A percentile compares a stretch with the other conserved stretches of the same genome.
Conservation (phyloP, 2,329 filamentous ascomycete species). For the Fusarium incarnatum region DNA sequence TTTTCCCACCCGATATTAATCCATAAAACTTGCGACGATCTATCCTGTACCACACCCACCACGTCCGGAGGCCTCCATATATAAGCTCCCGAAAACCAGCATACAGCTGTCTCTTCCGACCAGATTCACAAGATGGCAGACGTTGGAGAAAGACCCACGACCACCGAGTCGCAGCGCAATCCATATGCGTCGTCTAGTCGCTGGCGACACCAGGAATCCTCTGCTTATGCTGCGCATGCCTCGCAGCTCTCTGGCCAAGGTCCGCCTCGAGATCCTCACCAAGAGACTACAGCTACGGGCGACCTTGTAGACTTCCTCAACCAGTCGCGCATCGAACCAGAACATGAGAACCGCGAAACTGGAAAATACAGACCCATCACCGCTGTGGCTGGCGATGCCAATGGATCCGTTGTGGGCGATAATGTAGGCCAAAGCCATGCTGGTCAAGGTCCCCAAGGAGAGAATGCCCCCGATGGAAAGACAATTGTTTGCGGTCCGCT, state of each 20-base stretch:
- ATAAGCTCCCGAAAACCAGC: background rate
- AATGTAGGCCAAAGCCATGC: constrained; percentile 48
- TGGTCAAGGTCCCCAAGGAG: constrained; percentile 19
- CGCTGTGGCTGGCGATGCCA: constrained; percentile 52
- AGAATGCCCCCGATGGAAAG: constrained; percentile 57
- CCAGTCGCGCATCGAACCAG: constrained; percentile 61
- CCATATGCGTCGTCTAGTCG: constrained; percentile 67
- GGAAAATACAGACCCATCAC: constrained; percentile 62
- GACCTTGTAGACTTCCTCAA: constrained; percentile 70
- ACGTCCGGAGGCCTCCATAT: constrained; percentile 31
- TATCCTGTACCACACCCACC: constrained; percentile 7
- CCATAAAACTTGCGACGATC: constrained; percentile 28
- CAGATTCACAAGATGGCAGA: constrained; percentile 39
- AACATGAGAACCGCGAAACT: constrained; percentile 47
- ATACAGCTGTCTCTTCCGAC: background rate
- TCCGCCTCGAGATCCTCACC: constrained; percentile 47
- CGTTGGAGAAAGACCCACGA: constrained; percentile 36
- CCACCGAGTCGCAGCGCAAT: constrained; percentile 56
- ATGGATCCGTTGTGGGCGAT: constrained; percentile 15
- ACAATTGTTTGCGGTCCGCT: constrained; percentile 79
- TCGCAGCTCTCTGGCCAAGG: constrained; percentile 46
- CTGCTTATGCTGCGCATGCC: constrained; percentile 64
- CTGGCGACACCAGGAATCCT: constrained; percentile 74
- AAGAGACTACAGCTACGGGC: constrained; percentile 57
- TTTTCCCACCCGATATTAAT: constrained; percentile 15